These are phyloP conservation scores for Sphaerulina populicola DNA, from an alignment of 2,329 filamentous ascomycete species.

Conservation along the genomic window DNA sequence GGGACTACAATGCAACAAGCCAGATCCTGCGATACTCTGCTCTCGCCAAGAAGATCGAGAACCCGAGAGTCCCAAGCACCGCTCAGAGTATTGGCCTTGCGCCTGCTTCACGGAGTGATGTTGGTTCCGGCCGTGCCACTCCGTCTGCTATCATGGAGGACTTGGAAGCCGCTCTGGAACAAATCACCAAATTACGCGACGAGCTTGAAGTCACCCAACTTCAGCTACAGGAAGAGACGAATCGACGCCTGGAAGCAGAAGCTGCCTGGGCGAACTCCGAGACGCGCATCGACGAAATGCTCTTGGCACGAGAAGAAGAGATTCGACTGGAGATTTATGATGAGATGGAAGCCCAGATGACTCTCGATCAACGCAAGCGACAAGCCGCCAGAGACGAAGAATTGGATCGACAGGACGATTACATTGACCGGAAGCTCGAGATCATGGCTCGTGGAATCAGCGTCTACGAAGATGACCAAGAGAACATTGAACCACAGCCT, in stretches of 20 bases:
- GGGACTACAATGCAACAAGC: slow-evolving; percentile 93
- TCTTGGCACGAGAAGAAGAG: slow-evolving; percentile 53
- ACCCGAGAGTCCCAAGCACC: slow-evolving; percentile 77
- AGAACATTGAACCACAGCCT: slow-evolving; percentile 2
- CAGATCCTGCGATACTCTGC: slow-evolving; percentile 94
- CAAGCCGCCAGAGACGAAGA: slow-evolving; percentile 70
- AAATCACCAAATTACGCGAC: slow-evolving; percentile 69
- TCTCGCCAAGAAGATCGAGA: slow-evolving; percentile 82
- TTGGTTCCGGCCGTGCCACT: slow-evolving; percentile 33
- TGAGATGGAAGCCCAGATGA: slow-evolving; percentile 74
- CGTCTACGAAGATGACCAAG: slow-evolving; percentile 36
- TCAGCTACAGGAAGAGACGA: slow-evolving; percentile 62
- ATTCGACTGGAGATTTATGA: slow-evolving; percentile 80
- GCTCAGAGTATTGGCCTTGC: slow-evolving; percentile 56
- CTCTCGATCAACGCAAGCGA: slow-evolving; percentile 71
- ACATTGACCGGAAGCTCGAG: slow-evolving; percentile 81
- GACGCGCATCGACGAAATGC: slow-evolving; percentile 57
- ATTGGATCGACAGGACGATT: slow-evolving; percentile 67
- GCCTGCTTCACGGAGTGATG: slow-evolving; percentile 14
- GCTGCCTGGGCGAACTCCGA: slow-evolving; percentile 60
- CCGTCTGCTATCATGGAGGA: slow-evolving; percentile 51
- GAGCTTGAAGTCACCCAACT: slow-evolving; percentile 68
- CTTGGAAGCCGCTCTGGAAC: slow-evolving; percentile 70
- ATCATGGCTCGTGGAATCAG: slow-evolving; percentile 52
- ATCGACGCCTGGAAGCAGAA: slow-evolving; percentile 63